Base-by-base conservation (phyloP, 1,284 basidiomycete genomes). In the Exsudoporus floridanus region DNA sequence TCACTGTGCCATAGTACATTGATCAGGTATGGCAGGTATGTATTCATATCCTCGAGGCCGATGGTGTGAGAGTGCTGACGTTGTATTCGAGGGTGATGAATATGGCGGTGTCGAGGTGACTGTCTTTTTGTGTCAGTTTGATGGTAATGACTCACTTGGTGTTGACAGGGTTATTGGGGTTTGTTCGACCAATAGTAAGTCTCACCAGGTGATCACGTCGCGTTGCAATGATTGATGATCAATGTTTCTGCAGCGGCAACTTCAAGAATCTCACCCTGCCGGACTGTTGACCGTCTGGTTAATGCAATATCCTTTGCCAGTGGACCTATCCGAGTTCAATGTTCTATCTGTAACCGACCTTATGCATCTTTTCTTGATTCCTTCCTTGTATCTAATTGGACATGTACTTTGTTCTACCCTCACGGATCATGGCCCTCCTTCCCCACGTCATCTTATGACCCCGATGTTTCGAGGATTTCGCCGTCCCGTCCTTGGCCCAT, bases 11-110 rank as follows among this genome's bases (percentile, higher is more conserved):
- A 42, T 72, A 90, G 81, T 88, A 79, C 64, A 86, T 86, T 59
- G 94, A 96, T 66, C 91, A 96, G 72, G 74, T 79, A 21, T 95
- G 93, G 93, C 94, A 96, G 75, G 78, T 77, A 49, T 58, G 72
- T 62, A 49, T 41, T 41, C 27, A 58, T 52, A 37, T 47, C 35
- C 3, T 48, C 2, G 19, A 37, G 10, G 13, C 43, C 14, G 39
- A 3, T 33, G 31, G 5, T 3, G 27, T 23, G 33, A 38, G 23
- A 31, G 38, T 49, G 53, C 36, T 67, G n/a, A 68, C 23, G 28
- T 46, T 10, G 28, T 49, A 43, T 64, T 34, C 34, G 31, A 62
- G 59, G 59, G 35, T 31, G 74, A 71, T 75, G 80, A 64, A 59
- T 65, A 19, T 67, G 93, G 94, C 54, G 93, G 94, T 56, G 94